Base-by-base conservation (phyloP, 164 flowering plant genomes). In the Warburgia ugandensis region DNA sequence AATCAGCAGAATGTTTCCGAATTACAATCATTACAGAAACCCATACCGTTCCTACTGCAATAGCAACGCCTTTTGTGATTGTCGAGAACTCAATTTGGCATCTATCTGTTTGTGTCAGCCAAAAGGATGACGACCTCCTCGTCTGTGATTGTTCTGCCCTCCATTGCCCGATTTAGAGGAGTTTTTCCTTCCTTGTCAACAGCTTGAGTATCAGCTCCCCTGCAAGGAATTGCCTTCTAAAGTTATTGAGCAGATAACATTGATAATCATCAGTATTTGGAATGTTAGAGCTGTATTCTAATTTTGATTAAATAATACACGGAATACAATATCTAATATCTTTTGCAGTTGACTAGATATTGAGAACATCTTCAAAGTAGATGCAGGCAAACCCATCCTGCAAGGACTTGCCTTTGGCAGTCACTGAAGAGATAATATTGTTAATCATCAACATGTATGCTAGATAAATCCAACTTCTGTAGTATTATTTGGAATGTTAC, bases 151-250 rank as follows among this genome's bases (percentile, higher is more conserved):
- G 75, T 67, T 12, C 35, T 41, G 5, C 48, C 46, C 40, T 80
- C 96, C 49, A 45, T 40, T 19, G 68, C 69, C 22, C 71, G 70
- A 32, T 77, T 75, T 31, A 71, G 53, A 45, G 88, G 68, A 13
- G 76, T 82, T 58, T 71, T 76, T 10, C 84, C 94, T 39, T 74
- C 75, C 27, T 14, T 50, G 48, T 82, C 82, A n/a, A 62, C 48
- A 33, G 73, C 77, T n/a, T 56, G 67, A 29, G 77, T 62, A 58
- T 82, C 62, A 2, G 94, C 90, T 31, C 48, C 48, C 17, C 48
- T 45, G 48, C 43, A 39, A 16, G 43, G 21, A 16, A 19, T 16
- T 16, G 19, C 8, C 20, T 20, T 35, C 29, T 12, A 12, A 23
- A 23, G 23, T 32, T 28, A 50, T 20, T 50, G 29, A 36, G 40